Percentiles rank a stretch among this genome's conserved stretches.
Conservation (phyloP, 805 yeast genomes). For the Tetrapisispora nanseiensis region DNA sequence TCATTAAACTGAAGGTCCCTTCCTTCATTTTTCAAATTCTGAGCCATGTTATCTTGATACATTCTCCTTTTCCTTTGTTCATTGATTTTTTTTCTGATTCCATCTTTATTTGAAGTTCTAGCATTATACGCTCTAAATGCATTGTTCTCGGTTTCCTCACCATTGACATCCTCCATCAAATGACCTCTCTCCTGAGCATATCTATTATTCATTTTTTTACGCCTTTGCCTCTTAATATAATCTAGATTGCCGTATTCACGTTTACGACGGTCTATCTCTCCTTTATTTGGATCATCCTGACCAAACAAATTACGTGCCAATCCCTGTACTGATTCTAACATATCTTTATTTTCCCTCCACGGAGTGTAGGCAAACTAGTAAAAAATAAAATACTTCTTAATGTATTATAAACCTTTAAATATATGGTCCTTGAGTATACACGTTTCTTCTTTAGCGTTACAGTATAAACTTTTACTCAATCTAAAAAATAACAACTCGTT, state of each 20-base stretch:
- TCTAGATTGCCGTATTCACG: slow-evolving; percentile 15
- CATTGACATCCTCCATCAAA: not conserved
- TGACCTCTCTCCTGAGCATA: not conserved
- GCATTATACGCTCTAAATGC: too few relatives aligned
- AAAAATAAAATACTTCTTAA: too few relatives aligned
- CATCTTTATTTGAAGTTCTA: not conserved
- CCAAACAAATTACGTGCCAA: slow-evolving; percentile 9
- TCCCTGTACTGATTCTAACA: slow-evolving; percentile 11
- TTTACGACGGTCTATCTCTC: slow-evolving; percentile 9
- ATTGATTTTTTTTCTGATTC: not conserved
- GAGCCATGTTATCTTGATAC: not conserved
- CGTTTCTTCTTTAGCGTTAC: too few relatives aligned
- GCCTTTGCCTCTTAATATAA: slow-evolving; percentile 6
- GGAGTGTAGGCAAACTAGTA: too few relatives aligned
- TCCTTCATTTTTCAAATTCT: not conserved
- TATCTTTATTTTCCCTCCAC: too few relatives aligned
- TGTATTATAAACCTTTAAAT: too few relatives aligned
- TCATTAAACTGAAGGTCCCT: not conserved
- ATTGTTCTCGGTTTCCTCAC: not conserved
- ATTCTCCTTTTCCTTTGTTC: not conserved
- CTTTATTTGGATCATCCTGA: not conserved
- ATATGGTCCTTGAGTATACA: too few relatives aligned
- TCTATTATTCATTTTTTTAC: not conserved
- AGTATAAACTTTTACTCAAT: too few relatives aligned
- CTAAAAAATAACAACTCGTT: too few relatives aligned